Evolutionary conservation across 495 filamentous ascomycete species (phyloP).

Genomic region (Hyaloscypha hepaticicola): DNA sequence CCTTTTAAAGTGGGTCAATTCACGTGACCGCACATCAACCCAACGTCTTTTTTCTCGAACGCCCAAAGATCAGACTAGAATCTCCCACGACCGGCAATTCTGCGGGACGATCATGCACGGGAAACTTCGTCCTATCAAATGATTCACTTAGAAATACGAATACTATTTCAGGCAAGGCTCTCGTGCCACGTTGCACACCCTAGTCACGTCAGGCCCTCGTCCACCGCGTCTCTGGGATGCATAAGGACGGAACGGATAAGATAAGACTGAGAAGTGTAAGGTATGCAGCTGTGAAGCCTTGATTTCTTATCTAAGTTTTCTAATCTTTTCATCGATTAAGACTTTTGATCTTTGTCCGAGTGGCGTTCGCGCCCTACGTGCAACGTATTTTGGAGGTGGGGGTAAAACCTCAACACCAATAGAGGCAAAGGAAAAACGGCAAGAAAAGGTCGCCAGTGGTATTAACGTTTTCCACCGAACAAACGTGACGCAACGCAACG

Average conservation of each 20-base stretch:
- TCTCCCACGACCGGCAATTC: not conserved
- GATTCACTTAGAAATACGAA: not conserved
- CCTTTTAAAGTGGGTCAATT: not conserved
- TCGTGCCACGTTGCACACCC: not conserved
- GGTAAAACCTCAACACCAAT: not conserved
- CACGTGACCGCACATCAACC: not conserved
- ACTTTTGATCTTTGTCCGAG: not conserved
- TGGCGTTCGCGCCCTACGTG: not conserved
- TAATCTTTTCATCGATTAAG: constrained; percentile 2
- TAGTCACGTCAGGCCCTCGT: not conserved
- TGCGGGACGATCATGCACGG: not conserved
- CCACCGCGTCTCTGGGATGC: not conserved
- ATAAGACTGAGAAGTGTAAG: not conserved
- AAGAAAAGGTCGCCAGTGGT: not conserved
- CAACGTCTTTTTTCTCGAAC: not conserved
- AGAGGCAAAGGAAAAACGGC: constrained; percentile 4
- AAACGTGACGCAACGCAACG: not conserved
- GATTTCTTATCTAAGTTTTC: constrained; percentile 13
- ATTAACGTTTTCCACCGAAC: not conserved
- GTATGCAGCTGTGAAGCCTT: constrained; percentile 16
- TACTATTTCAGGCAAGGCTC: not conserved
- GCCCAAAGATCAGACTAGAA: not conserved
- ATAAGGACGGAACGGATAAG: not conserved
- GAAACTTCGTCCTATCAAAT: not conserved
- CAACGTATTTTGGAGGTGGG: not conserved